Evolutionary conservation across 192 early-diverging fungal genomes (phyloP), one percentile per base, ranked within the genome.

Genomic region (Spizellomyces punctatus): DNA sequence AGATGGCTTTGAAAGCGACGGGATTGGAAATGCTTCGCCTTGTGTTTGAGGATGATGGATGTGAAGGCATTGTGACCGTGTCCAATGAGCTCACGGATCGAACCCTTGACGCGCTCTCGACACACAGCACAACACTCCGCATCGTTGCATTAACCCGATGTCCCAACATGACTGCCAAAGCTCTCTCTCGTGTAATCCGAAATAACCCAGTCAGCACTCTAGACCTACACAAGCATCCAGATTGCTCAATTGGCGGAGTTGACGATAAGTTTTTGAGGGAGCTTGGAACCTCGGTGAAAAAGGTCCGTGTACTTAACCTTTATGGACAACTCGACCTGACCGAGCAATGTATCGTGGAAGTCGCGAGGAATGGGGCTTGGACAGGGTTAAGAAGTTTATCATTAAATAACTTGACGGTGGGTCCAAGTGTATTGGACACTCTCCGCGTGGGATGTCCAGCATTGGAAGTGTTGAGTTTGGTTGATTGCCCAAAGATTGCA

Each of bases 21-120:
- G 63, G 66, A 16, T 45, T 86, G 5, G 69, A 79, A 12, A 77
- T 83, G 72, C 56, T 86, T 2, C 77, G 81, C 27, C 27, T 83
- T 19, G 84, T 83, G 12, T 86, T 83, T 70, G 84, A 86, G 72
- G 79, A 83, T 68, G 78, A 82, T 52, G 72, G 55, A 21, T 82
- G 78, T 54, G 78, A 73, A 46, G 76, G 78, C 10, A 80, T 83
- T 48, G 54, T 78, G 7, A 50, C 54, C 0, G 71, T 79, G 12
- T 74, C 76, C 6, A 55, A 55, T 10, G 66, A 64, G 36, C 71
- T 86, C 22, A 66, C 79, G 19, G 79, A 80, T 48, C 42, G 45
- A 17, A 17, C 72, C 0, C 56, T 83, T 6, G 36, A 42, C 21
- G 47, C 76, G 27, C 61, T 83, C 10, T 66, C 73, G 52, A 63